phyloP scores from a whole-genome alignment of 139 green algal species.

The Deuterostichococcus epilithicus region DNA sequence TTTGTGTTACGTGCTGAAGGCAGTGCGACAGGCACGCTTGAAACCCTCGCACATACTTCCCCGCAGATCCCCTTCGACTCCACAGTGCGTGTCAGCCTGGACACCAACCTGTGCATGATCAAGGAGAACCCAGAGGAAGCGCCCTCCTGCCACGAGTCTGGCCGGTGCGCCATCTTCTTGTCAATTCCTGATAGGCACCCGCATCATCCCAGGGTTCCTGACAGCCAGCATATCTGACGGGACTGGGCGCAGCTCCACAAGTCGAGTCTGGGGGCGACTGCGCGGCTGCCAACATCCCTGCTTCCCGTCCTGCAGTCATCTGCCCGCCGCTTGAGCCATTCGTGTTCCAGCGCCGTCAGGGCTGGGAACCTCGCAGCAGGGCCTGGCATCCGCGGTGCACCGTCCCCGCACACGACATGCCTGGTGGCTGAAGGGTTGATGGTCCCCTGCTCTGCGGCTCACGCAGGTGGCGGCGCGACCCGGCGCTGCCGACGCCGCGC shows the following conservation, averaged over 20 bases:
- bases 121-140: constrained; percentile 89
- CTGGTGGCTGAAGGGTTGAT: background rate
- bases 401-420: too few relatives aligned
- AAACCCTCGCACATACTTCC: too few relatives aligned
- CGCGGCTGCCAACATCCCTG: too few relatives aligned
- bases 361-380: constrained; percentile 1
- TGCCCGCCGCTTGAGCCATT: background rate
- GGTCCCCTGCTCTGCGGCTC: background rate
- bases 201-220: too few relatives aligned
- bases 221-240: too few relatives aligned
- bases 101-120: constrained; percentile 95
- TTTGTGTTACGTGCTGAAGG: too few relatives aligned
- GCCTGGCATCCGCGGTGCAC: too few relatives aligned
- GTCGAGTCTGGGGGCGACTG: too few relatives aligned
- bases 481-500: constrained; percentile 62
- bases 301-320: too few relatives aligned
- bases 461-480: constrained; percentile 73
- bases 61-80: constrained; percentile 85
- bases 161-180: constrained; percentile 7
- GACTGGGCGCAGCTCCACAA: too few relatives aligned
- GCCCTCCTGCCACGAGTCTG: constrained; percentile 51
- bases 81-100: constrained; percentile 84
- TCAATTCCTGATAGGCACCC: too few relatives aligned
- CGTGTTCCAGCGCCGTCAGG: background rate
- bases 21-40: too few relatives aligned